A percentile compares a stretch with the other conserved stretches of the same genome.
Conservation (phyloP, 805 yeast genomes). For the Hanseniaspora pseudoguilliermondii region DNA sequence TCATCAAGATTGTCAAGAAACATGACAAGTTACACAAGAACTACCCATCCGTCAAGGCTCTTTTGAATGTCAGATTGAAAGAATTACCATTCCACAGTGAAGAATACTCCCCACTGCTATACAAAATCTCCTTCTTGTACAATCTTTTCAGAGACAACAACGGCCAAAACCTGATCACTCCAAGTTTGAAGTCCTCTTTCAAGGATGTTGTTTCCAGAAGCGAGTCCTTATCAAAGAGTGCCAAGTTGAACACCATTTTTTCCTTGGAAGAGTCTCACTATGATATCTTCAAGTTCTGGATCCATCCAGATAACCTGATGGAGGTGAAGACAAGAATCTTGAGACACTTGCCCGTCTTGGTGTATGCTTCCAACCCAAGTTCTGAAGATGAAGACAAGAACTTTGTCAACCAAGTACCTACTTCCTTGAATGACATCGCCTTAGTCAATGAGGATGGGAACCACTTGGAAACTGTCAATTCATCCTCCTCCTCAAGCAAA, state of each 20-base stretch:
- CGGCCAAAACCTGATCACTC: constrained; percentile 30
- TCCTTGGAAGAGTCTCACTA: constrained; percentile 29
- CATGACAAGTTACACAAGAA: constrained; percentile 83
- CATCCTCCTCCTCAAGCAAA: background rate
- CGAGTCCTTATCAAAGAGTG: constrained; percentile 30
- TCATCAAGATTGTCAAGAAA: constrained; percentile 85
- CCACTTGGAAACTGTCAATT: background rate
- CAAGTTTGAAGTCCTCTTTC: constrained; percentile 19
- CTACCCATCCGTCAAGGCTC: constrained; percentile 73
- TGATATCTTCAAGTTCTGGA: constrained; percentile 81
- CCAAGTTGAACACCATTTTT: constrained; percentile 23
- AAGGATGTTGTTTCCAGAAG: constrained; percentile 21
- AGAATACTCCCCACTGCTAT: constrained; percentile 83
- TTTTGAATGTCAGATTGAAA: constrained; percentile 75
- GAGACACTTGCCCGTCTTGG: constrained; percentile 83
- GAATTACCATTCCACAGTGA: constrained; percentile 86
- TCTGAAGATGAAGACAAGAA: constrained; percentile 22
- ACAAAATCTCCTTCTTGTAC: constrained; percentile 69
- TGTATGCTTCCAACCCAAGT: constrained; percentile 39
- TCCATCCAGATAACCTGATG: constrained; percentile 93
- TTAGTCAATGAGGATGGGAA: background rate
- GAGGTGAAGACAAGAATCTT: constrained; percentile 92
- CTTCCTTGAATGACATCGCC: constrained; percentile 18
- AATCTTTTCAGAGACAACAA: constrained; percentile 59
- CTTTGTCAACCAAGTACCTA: constrained; percentile 21